Conservation (phyloP, 352 stramenopile species). For the Globisporangium acanthophoron region DNA sequence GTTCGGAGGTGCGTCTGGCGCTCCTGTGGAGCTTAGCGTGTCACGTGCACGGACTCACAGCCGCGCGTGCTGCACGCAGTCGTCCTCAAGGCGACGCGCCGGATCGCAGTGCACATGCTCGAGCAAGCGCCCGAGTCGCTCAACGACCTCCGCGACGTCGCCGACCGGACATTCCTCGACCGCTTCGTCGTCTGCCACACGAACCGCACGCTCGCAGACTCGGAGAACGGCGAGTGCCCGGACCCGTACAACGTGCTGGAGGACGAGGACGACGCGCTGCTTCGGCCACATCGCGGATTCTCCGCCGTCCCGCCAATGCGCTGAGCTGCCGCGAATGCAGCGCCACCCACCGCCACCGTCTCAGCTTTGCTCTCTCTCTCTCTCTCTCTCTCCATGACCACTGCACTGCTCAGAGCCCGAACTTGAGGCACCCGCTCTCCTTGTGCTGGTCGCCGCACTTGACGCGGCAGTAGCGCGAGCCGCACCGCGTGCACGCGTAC, state of each 20-base stretch:
- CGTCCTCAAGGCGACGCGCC: conserved; percentile 67
- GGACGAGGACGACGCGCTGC: conserved; percentile 43
- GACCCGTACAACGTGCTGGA: conserved; percentile 62
- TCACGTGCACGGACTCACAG: neutral
- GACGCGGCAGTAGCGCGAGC: conserved; percentile 76
- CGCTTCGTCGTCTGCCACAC: conserved; percentile 58
- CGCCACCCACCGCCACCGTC: too few species aligned
- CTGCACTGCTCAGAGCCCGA: conserved; percentile 36
- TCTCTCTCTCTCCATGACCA: too few species aligned
- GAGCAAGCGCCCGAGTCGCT: conserved; percentile 44
- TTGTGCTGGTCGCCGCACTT: conserved; percentile 85
- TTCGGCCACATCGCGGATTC: conserved; percentile 19
- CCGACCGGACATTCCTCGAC: conserved; percentile 61
- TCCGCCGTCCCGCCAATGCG: neutral
- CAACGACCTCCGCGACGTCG: conserved; percentile 43
- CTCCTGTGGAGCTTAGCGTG: neutral
- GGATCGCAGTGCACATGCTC: conserved; percentile 54
- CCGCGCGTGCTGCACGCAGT: conserved; percentile 27
- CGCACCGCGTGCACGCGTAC: conserved; percentile 78
- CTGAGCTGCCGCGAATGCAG: neutral
- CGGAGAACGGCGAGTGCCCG: conserved; percentile 68
- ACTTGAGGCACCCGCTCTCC: conserved; percentile 89
- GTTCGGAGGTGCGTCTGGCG: conserved; percentile 48
- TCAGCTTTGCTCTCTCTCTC: too few species aligned
- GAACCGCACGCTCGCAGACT: conserved; percentile 46